Percentiles rank a stretch among this genome's conserved stretches.
Evolutionary conservation across 345 rosid genomes (phyloP).

Genomic region (Ceriops decandra): DNA sequence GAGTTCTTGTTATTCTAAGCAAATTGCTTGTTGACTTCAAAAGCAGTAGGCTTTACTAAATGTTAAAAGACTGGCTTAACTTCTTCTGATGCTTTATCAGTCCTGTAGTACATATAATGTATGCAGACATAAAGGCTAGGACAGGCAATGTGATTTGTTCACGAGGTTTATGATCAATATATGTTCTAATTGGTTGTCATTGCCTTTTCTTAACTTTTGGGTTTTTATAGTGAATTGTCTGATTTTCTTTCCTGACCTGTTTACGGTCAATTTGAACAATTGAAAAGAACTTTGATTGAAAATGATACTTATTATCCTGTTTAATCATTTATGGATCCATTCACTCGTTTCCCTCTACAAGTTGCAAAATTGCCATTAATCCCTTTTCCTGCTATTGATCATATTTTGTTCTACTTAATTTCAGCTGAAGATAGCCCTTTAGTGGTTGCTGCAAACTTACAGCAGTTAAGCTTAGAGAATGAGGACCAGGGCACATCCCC

Average conservation of each 20-base stretch:
- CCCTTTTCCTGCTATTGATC: background rate
- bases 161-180: background rate
- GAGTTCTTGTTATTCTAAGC: background rate
- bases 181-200: background rate
- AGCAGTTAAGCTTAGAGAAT: slow-evolving; percentile 51
- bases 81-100: background rate
- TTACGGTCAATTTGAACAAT: no score
- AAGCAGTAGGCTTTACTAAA: background rate
- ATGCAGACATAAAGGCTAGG: background rate
- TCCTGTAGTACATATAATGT: background rate
- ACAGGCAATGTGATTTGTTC: background rate
- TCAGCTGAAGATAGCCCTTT: slow-evolving; percentile 63
- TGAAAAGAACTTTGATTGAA: no score
- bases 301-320: no score
- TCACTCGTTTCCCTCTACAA: no score
- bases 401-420: slow-evolving; percentile 16
- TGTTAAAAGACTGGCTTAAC: background rate
- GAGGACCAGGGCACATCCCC: slow-evolving; percentile 43
- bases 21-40: background rate
- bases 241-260: no score
- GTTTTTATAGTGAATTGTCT: background rate
- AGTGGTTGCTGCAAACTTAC: slow-evolving; percentile 50
- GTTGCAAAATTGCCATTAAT: background rate
- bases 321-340: no score
- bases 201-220: background rate